A percentile compares a stretch with the other conserved stretches of the same genome.
These are phyloP conservation scores for Aspergillus ellipticus DNA, from an alignment of 495 filamentous ascomycete species.

Conservation along the genomic window DNA sequence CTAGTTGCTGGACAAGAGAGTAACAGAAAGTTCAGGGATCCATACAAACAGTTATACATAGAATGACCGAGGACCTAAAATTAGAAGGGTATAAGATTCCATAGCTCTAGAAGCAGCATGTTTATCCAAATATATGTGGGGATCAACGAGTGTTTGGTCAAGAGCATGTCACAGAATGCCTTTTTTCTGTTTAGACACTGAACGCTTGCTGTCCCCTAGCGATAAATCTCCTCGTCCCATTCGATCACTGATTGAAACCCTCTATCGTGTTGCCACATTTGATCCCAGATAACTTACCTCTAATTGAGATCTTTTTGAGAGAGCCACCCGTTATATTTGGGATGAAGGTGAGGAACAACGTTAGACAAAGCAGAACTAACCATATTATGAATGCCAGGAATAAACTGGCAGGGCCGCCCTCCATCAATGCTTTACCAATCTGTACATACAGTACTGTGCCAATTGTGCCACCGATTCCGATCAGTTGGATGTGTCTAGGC, in stretches of 20 bases:
- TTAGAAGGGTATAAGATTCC: conserved; percentile 30
- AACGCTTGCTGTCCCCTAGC: not conserved
- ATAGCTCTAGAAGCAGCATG: not conserved
- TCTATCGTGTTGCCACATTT: not conserved
- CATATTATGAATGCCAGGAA: conserved; percentile 64
- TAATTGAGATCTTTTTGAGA: not conserved
- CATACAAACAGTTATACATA: conserved; percentile 62
- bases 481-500: conserved; percentile 67
- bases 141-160: not conserved
- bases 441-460: conserved; percentile 78
- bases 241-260: not conserved
- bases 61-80: conserved; percentile 62
- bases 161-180: not conserved
- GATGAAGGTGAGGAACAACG: not conserved
- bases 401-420: conserved; percentile 71
- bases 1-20: not conserved
- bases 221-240: not conserved
- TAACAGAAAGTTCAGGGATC: conserved; percentile 10
- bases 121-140: conserved; percentile 2
- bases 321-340: not conserved
- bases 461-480: conserved; percentile 73
- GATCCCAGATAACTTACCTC: not conserved
- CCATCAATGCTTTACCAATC: conserved; percentile 63
- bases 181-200: not conserved
- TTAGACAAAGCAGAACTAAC: conserved; percentile 19